phyloP scores from a whole-genome alignment of 164 flowering plant genomes.

The Kingdonia uniflora region DNA sequence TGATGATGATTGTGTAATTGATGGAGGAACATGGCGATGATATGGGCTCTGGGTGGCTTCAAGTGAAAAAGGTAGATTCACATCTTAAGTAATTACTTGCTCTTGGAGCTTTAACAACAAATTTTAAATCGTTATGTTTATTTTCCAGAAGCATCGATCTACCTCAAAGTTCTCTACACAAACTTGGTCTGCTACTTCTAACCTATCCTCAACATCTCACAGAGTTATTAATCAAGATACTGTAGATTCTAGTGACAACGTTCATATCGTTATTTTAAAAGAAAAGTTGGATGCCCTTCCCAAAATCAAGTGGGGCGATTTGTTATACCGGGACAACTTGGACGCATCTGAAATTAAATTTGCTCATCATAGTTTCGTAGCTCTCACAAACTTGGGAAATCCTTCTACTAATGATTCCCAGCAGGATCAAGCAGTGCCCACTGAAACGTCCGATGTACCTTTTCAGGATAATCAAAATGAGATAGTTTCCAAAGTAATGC shows the following conservation, averaged over 20 bases:
- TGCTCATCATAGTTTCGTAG: conserved; percentile 19
- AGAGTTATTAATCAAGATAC: conserved; percentile 21
- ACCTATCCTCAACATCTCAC: conserved; percentile 14
- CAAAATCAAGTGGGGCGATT: conserved; percentile 71
- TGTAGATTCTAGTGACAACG: conserved; percentile 2
- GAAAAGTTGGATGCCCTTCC: conserved; percentile 25
- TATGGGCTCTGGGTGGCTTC: conserved; percentile 74
- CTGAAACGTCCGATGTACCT: conserved; percentile 7
- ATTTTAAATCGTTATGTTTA: background rate
- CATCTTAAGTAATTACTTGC: background rate
- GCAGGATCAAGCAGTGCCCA: conserved; percentile 20
- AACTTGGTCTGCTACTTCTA: conserved; percentile 12
- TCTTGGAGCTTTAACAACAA: background rate
- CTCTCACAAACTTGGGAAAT: conserved; percentile 15
- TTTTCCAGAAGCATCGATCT: conserved; percentile 60
- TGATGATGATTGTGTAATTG: too few species aligned
- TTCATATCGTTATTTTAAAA: conserved; percentile 12
- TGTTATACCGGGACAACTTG: conserved; percentile 17
- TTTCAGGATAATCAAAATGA: conserved; percentile 20
- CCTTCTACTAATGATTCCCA: conserved; percentile 17
- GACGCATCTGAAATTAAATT: conserved; percentile 24
- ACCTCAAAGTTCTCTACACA: conserved; percentile 53
- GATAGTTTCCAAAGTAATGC: conserved; percentile 15
- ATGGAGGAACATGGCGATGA: conserved; percentile 32
- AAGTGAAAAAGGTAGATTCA: conserved; percentile 67